phyloP scores from a whole-genome alignment of 768 basidiomycete genomes.

The Hygrophoropsis aurantiaca region DNA sequence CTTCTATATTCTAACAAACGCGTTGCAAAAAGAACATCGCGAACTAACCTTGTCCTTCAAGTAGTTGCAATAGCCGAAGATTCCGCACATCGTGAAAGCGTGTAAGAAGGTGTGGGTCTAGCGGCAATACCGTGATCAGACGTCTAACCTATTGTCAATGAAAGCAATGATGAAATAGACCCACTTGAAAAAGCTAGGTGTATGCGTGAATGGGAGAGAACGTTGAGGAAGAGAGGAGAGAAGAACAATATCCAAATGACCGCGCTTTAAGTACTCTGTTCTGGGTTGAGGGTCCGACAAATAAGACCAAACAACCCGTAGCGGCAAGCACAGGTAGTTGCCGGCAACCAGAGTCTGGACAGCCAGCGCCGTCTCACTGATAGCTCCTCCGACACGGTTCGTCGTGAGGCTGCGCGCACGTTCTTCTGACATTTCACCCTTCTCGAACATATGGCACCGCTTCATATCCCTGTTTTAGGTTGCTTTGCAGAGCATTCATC shows the following conservation, averaged over 20 bases:
- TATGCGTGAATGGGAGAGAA: constrained; percentile 7
- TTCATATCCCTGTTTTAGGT: too few relatives aligned
- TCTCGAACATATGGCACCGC: neutral
- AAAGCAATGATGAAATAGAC: neutral
- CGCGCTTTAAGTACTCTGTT: constrained; percentile 29
- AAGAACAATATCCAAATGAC: constrained; percentile 3
- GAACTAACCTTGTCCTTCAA: constrained; percentile 86
- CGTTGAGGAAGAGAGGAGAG: constrained; percentile 22
- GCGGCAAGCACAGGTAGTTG: neutral
- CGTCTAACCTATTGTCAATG: neutral
- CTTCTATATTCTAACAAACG: too few relatives aligned
- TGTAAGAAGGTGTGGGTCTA: constrained; percentile 3
- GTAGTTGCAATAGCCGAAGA: constrained; percentile 95
- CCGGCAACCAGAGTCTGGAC: neutral
- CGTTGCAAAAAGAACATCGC: neutral
- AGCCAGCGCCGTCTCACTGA: neutral
- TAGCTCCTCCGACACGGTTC: neutral
- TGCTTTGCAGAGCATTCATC: neutral
- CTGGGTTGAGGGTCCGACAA: constrained; percentile 32
- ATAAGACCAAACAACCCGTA: constrained; percentile 24
- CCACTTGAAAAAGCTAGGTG: constrained; percentile 6
- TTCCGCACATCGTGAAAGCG: constrained; percentile 74
- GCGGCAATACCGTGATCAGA: constrained; percentile 4
- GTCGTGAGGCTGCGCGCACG: neutral
- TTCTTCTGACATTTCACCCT: neutral